Conservation (phyloP, 345 rosid genomes). For the Aquilaria yunnanensis region DNA sequence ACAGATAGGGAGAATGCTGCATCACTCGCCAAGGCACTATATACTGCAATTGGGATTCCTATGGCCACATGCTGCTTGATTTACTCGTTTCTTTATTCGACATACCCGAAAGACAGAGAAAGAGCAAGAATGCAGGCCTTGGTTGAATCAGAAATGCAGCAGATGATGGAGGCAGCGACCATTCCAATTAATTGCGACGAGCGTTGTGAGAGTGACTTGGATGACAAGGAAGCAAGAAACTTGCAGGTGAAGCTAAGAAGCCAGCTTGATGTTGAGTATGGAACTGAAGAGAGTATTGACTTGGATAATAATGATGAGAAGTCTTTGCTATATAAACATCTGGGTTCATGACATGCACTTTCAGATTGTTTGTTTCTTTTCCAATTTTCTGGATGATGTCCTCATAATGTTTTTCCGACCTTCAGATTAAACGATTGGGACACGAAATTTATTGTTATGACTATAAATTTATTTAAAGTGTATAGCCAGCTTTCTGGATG, state of each 20-base stretch:
- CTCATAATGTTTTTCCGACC: no score
- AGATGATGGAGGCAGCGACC: no score
- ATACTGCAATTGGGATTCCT: constrained; percentile 68
- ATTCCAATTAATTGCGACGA: no score
- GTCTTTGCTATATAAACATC: constrained; percentile 13
- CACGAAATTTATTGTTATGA: no score
- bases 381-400: no score
- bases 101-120: constrained; percentile 75
- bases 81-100: constrained; percentile 67
- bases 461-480: no score
- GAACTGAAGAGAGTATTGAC: constrained; percentile 17
- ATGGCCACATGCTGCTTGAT: constrained; percentile 70
- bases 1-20: constrained; percentile 73
- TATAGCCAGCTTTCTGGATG: no score
- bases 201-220: no score
- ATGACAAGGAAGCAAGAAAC: constrained; percentile 6
- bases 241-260: constrained; percentile 11
- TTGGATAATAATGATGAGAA: constrained; percentile 32
- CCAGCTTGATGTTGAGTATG: constrained; percentile 19
- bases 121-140: constrained; percentile 72
- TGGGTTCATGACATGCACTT: background rate
- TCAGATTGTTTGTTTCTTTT: no score
- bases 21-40: constrained; percentile 74
- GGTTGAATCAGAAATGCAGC: constrained; percentile 64
- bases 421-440: no score